Evolutionary conservation across 2,329 filamentous ascomycete genomes (phyloP).

Genomic region (Cadophora sp.): DNA sequence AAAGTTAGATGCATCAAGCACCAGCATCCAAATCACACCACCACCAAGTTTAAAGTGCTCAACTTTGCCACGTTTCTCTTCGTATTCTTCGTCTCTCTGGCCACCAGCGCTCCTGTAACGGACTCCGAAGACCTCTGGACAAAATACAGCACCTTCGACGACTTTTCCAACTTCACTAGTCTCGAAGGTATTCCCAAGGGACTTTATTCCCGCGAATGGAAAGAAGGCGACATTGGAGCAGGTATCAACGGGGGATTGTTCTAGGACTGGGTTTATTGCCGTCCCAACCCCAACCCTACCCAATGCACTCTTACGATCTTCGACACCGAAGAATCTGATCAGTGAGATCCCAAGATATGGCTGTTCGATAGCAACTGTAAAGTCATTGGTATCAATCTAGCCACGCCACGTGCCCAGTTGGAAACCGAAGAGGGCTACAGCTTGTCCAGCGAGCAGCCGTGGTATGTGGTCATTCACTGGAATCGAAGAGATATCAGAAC

Average conservation of each 20-base stretch:
- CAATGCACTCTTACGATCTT: conserved; percentile 4
- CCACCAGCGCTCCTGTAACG: not conserved
- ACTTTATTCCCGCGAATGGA: not conserved
- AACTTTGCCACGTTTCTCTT: not conserved
- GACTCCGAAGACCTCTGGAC: not conserved
- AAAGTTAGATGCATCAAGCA: no score
- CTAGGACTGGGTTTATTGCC: not conserved
- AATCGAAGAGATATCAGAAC: not conserved
- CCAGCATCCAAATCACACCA: no score
- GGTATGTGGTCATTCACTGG: not conserved
- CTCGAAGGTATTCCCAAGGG: not conserved
- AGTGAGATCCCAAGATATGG: not conserved
- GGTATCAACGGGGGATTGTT: not conserved
- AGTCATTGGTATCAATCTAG: not conserved
- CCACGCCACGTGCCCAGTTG: not conserved
- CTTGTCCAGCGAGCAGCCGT: not conserved
- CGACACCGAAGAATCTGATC: not conserved
- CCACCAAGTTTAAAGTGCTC: not conserved
- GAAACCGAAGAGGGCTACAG: not conserved
- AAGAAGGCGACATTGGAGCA: not conserved
- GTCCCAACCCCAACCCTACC: not conserved
- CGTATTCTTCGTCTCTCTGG: not conserved
- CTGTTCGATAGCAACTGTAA: conserved; percentile 1
- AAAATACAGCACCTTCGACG: not conserved
- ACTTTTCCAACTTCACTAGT: not conserved